Percentiles rank a stretch among this genome's conserved stretches.
Conservation (phyloP, 192 early-diverging fungal species). For the Coemansia sp. region DNA sequence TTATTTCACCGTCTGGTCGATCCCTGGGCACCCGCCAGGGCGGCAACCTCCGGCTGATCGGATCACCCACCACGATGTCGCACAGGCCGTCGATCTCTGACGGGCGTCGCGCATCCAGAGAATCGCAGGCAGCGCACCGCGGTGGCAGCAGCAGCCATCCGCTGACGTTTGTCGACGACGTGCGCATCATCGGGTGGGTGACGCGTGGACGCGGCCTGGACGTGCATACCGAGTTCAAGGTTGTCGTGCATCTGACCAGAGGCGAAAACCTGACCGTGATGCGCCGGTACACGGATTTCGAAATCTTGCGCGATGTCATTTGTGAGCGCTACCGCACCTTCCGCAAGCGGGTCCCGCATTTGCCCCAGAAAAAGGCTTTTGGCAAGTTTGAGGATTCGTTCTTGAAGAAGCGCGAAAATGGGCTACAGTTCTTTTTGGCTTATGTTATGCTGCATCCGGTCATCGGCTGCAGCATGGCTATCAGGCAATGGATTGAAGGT, state of each 20-base stretch:
- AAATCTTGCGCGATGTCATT: constrained; percentile 37
- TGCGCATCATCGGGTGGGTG: constrained; percentile 53
- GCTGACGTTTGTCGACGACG: constrained; percentile 41
- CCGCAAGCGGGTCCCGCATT: constrained; percentile 42
- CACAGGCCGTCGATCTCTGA: background rate
- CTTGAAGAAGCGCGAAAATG: constrained; percentile 52
- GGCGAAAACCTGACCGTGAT: constrained; percentile 47
- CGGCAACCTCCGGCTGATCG: constrained; percentile 19
- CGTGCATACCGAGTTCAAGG: constrained; percentile 54
- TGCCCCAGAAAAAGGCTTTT: constrained; percentile 52
- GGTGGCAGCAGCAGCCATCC: background rate
- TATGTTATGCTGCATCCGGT: constrained; percentile 57
- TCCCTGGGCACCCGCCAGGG: constrained; percentile 1
- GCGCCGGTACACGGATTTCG: constrained; percentile 56
- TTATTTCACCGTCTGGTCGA: constrained; percentile 18
- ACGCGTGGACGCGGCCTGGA: constrained; percentile 49
- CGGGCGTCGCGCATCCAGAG: background rate
- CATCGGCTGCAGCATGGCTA: constrained; percentile 52
- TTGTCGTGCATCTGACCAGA: constrained; percentile 32
- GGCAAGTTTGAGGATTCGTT: constrained; percentile 57
- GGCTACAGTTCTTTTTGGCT: constrained; percentile 55
- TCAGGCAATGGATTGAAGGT: constrained; percentile 44
- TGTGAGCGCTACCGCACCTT: constrained; percentile 42
- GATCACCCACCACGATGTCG: background rate
- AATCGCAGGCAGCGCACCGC: background rate